phyloP scores from a whole-genome alignment of 148 eudicot species.

The Rhododendron mucronatum region DNA sequence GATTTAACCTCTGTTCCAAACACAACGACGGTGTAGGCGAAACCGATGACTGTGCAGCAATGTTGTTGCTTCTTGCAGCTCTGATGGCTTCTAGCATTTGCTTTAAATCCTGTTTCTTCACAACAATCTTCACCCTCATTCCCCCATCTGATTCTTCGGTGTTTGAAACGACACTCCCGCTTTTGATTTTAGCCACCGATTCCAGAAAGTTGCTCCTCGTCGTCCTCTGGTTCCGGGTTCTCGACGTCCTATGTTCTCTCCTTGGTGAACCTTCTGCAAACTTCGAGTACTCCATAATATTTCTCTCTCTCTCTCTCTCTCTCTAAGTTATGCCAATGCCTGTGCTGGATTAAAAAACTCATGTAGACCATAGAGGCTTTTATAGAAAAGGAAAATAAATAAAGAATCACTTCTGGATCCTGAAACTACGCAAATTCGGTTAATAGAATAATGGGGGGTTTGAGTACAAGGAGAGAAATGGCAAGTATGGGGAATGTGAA shows the following conservation, averaged over 20 bases:
- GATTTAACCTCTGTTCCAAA: slow-evolving; percentile 40
- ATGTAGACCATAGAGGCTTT: not conserved
- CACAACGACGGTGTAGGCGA: not conserved
- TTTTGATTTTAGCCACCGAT: slow-evolving; percentile 27
- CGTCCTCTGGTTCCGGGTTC: slow-evolving; percentile 20
- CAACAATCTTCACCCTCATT: slow-evolving; percentile 45
- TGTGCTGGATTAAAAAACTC: not conserved
- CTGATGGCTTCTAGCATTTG: slow-evolving; percentile 39
- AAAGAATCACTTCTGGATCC: not conserved
- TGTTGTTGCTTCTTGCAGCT: slow-evolving; percentile 2
- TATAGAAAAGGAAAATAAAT: not conserved
- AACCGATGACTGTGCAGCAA: not conserved
- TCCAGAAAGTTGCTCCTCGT: slow-evolving; percentile 28
- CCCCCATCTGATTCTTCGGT: slow-evolving; percentile 29
- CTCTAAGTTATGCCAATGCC: not conserved
- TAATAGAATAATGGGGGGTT: not conserved
- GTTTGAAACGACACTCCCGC: slow-evolving; percentile 24
- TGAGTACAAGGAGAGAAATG: not conserved
- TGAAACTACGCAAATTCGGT: not conserved
- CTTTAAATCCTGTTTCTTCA: slow-evolving; percentile 46
- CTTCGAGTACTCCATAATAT: slow-evolving; percentile 17
- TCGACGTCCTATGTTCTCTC: slow-evolving; percentile 20
- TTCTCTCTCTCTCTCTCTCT: not conserved
- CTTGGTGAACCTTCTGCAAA: slow-evolving; percentile 22
- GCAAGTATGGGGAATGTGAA: not conserved